phyloP scores from a whole-genome alignment of 139 green algal species.

The Limnomonas spitsbergensis region DNA sequence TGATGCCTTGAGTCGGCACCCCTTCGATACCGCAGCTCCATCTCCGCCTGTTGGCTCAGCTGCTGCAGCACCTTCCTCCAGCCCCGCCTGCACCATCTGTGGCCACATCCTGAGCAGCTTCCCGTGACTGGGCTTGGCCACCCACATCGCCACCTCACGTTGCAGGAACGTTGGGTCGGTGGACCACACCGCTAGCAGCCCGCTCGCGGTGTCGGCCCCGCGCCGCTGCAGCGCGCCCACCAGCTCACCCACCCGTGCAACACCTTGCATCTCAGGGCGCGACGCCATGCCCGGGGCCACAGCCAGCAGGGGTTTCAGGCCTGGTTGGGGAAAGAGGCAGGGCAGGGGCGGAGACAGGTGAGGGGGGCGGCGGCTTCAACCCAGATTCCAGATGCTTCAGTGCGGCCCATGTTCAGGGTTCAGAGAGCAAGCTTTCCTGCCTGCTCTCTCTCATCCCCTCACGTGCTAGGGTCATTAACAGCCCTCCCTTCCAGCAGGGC shows the following conservation, averaged over 20 bases:
- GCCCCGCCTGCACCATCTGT: no score
- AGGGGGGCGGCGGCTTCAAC: no score
- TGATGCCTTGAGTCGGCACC: no score
- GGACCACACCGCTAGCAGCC: slow-evolving; percentile 48
- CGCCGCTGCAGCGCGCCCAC: slow-evolving; percentile 38
- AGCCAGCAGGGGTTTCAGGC: slow-evolving; percentile 29
- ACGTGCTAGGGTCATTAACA: slow-evolving; percentile 39
- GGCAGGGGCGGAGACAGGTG: no score
- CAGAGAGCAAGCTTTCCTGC: no score
- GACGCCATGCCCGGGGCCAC: slow-evolving; percentile 43
- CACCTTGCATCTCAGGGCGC: slow-evolving; percentile 50
- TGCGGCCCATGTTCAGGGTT: no score
- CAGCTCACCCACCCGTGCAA: slow-evolving; percentile 61
- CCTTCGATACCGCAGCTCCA: no score
- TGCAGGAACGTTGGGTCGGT: slow-evolving; percentile 44
- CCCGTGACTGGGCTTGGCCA: slow-evolving; percentile 35
- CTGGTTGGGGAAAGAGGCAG: no score
- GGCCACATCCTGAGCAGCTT: slow-evolving; percentile 56
- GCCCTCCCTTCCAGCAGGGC: slow-evolving; percentile 79
- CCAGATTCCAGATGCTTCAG: no score
- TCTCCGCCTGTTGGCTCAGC: no score
- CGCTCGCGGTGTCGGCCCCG: slow-evolving; percentile 36
- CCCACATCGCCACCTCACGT: slow-evolving; percentile 56
- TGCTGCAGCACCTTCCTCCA: no score
- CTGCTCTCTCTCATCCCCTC: no score